phyloP scores from a whole-genome alignment of 352 stramenopile species.

The Phytophthora pisi region DNA sequence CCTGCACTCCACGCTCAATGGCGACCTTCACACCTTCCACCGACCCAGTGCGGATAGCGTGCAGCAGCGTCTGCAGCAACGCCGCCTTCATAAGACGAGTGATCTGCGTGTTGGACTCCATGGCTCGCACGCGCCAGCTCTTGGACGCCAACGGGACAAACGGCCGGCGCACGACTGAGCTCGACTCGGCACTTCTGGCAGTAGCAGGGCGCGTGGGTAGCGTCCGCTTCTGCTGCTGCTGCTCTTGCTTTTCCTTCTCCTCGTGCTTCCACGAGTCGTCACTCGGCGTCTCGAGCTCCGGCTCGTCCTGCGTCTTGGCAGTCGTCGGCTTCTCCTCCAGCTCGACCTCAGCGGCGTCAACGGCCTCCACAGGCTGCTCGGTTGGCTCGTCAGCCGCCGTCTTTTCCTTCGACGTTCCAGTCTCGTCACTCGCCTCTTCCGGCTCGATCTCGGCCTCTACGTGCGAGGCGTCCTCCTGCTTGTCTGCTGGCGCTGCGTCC shows the following conservation, averaged over 20 bases:
- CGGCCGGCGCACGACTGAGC: slow-evolving; percentile 29
- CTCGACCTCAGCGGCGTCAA: slow-evolving; percentile 5
- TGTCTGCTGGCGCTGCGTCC: slow-evolving; percentile 16
- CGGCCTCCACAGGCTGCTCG: slow-evolving; percentile 1
- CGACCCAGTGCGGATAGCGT: slow-evolving; percentile 77
- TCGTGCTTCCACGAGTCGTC: slow-evolving; percentile 31
- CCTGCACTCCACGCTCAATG: slow-evolving; percentile 81
- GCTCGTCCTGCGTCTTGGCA: slow-evolving; percentile 29
- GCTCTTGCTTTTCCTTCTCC: slow-evolving; percentile 1
- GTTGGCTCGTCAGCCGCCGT: background rate
- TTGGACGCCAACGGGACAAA: slow-evolving; percentile 59
- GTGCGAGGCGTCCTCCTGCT: slow-evolving; percentile 3
- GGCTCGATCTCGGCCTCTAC: slow-evolving; percentile 24
- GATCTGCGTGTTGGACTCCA: slow-evolving; percentile 70
- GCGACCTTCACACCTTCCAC: slow-evolving; percentile 85
- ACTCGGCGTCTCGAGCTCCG: slow-evolving; percentile 28
- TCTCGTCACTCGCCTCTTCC: slow-evolving; percentile 30
- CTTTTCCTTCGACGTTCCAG: slow-evolving; percentile 25
- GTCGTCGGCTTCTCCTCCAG: slow-evolving; percentile 23
- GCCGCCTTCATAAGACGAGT: slow-evolving; percentile 81
- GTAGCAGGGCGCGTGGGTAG: slow-evolving; percentile 20
- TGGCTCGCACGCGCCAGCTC: slow-evolving; percentile 54
- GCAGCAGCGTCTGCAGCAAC: slow-evolving; percentile 84
- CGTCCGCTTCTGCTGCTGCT: slow-evolving; percentile 8
- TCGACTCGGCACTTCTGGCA: slow-evolving; percentile 33